Percentiles rank a stretch among this genome's conserved stretches.
Conservation (phyloP, 768 basidiomycete species). For the Rhizopogon roseolus region DNA sequence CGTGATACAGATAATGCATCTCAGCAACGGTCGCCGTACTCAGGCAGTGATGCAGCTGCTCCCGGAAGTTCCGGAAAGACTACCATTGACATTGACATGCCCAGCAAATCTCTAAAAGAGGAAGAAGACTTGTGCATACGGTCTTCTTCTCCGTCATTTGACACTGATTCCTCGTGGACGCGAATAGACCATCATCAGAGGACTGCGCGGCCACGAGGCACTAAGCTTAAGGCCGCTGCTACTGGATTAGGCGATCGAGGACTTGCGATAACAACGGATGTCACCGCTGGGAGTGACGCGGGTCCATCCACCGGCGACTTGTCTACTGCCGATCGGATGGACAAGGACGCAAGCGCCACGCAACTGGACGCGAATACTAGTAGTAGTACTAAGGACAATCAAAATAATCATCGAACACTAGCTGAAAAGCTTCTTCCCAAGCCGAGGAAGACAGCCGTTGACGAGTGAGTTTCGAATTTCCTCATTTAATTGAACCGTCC, state of each 20-base stretch:
- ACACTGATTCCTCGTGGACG: constrained; percentile 67
- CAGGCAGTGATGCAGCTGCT: constrained; percentile 8
- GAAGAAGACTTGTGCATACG: constrained; percentile 10
- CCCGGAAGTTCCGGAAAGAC: constrained; percentile 7
- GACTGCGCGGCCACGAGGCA: background rate
- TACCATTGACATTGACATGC: background rate
- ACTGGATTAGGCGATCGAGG: constrained; percentile 5
- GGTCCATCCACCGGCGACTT: constrained; percentile 46
- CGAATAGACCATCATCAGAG: constrained; percentile 49
- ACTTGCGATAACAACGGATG: constrained; percentile 24
- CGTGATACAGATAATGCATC: constrained; percentile 5
- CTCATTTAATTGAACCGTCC: background rate
- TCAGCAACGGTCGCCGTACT: constrained; percentile 1
- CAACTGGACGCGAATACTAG: constrained; percentile 28
- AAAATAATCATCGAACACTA: constrained; percentile 36
- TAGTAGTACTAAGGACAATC: constrained; percentile 9
- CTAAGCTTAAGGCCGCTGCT: constrained; percentile 3
- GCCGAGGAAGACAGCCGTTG: constrained; percentile 59
- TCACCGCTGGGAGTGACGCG: constrained; percentile 42
- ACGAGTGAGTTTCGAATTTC: constrained; percentile 50
- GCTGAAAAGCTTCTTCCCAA: constrained; percentile 65
- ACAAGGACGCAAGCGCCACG: constrained; percentile 22
- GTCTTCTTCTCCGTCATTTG: constrained; percentile 22
- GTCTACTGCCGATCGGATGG: constrained; percentile 27
- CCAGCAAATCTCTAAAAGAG: constrained; percentile 22